Percentiles rank a stretch among this genome's conserved stretches.
Evolutionary conservation across 2,329 filamentous ascomycete species (phyloP).

Genomic region (Pseudogymnoascus sp.): DNA sequence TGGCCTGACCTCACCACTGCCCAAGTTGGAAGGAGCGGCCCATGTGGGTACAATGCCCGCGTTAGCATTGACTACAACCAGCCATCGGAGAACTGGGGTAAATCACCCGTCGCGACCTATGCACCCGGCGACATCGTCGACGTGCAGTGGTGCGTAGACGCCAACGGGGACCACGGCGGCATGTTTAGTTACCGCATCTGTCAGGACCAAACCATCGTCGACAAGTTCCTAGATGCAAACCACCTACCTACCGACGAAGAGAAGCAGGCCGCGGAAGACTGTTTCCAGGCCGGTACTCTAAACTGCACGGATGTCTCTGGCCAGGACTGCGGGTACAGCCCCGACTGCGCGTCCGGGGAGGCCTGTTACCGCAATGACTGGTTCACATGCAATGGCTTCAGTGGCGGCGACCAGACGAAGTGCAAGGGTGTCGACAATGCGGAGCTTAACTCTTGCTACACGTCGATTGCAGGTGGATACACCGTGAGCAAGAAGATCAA

Average conservation of each 20-base stretch:
- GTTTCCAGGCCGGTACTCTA: constrained; percentile 40
- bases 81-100: constrained; percentile 38
- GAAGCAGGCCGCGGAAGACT: constrained; percentile 45
- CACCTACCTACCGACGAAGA: constrained; percentile 43
- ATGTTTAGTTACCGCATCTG: constrained; percentile 49
- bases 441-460: constrained; percentile 38
- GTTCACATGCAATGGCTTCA: constrained; percentile 44
- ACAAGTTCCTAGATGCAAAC: constrained; percentile 39
- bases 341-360: constrained; percentile 38
- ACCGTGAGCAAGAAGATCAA: constrained; percentile 40
- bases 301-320: constrained; percentile 42
- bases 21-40: constrained; percentile 39
- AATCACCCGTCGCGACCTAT: constrained; percentile 36
- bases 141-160: constrained; percentile 47
- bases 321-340: constrained; percentile 40
- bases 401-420: constrained; percentile 27
- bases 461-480: constrained; percentile 44
- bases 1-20: constrained; percentile 42
- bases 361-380: constrained; percentile 43
- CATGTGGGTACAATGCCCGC: constrained; percentile 46
- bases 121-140: constrained; percentile 37
- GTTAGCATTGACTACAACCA: constrained; percentile 42
- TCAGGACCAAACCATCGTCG: constrained; percentile 41
- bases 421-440: constrained; percentile 36
- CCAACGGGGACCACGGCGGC: constrained; percentile 48